Evolutionary conservation across 2,329 filamentous ascomycete genomes (phyloP).

Genomic region (Knufia fluminis): DNA sequence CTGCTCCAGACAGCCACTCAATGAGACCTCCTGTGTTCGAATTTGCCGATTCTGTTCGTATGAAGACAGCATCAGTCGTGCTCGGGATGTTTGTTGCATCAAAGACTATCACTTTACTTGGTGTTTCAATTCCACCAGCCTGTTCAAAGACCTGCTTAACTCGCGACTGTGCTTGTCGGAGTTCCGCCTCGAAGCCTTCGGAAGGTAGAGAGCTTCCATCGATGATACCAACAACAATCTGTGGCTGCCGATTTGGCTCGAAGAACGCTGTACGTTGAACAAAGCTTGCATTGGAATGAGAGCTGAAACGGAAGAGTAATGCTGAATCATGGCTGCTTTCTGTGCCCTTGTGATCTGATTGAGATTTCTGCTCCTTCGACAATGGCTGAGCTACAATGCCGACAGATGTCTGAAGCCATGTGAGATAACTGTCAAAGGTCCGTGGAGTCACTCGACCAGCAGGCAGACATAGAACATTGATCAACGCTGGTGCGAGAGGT

Average conservation of each 20-base stretch:
- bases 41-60: background rate
- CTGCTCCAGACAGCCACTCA: background rate
- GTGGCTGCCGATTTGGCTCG: conserved; percentile 77
- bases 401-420: conserved; percentile 61
- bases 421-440: conserved; percentile 69
- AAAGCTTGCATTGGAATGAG: conserved; percentile 64
- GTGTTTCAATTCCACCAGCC: background rate
- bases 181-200: conserved; percentile 38
- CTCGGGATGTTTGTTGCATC: background rate
- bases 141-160: background rate
- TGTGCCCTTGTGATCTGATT: conserved; percentile 45
- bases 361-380: background rate
- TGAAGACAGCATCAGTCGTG: background rate
- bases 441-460: conserved; percentile 76
- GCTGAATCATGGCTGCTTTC: conserved; percentile 75
- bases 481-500: conserved; percentile 81
- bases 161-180: background rate
- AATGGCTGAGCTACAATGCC: background rate
- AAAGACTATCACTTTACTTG: background rate
- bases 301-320: conserved; percentile 68
- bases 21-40: background rate
- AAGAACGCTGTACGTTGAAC: conserved; percentile 59
- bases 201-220: conserved; percentile 47
- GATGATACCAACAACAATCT: conserved; percentile 74
- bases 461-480: conserved; percentile 78